Evolutionary conservation across 129 eudicot genomes (phyloP).

Genomic region (Oenanthe sinensis): DNA sequence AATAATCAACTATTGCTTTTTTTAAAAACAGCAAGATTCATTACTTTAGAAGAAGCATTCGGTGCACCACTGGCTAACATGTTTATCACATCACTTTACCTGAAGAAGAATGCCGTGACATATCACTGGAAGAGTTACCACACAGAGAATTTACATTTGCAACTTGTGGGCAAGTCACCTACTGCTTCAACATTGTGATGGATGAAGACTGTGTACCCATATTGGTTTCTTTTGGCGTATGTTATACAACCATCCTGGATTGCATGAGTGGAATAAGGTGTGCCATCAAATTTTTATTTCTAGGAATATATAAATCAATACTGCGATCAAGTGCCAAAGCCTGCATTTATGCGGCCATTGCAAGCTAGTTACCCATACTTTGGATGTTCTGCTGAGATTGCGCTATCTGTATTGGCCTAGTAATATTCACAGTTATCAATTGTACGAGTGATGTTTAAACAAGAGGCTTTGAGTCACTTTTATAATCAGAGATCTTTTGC

Average conservation of each 20-base stretch:
- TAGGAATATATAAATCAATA: conserved; percentile 75
- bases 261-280: conserved; percentile 82
- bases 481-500: conserved; percentile 33
- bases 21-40: too few relatives aligned
- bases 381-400: conserved; percentile 51
- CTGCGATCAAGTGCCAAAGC: conserved; percentile 81
- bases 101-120: conserved; percentile 65
- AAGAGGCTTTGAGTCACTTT: conserved; percentile 38
- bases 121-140: conserved; percentile 62
- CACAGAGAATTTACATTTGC: conserved; percentile 63
- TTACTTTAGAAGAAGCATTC: too few relatives aligned
- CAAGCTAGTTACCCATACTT: conserved; percentile 40
- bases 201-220: conserved; percentile 22
- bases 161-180: conserved; percentile 46
- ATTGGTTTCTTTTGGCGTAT: conserved; percentile 60
- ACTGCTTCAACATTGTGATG: conserved; percentile 35
- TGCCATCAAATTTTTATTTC: conserved; percentile 59
- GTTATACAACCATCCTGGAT: conserved; percentile 64
- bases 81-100: conserved; percentile 45
- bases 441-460: conserved; percentile 44
- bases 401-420: conserved; percentile 38
- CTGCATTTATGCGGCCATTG: conserved; percentile 84
- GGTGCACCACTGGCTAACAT: conserved; percentile 33
- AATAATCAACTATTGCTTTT: too few relatives aligned
- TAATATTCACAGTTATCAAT: conserved; percentile 22